Conservation (phyloP, 768 basidiomycete genomes). For the Zangia roseola region DNA sequence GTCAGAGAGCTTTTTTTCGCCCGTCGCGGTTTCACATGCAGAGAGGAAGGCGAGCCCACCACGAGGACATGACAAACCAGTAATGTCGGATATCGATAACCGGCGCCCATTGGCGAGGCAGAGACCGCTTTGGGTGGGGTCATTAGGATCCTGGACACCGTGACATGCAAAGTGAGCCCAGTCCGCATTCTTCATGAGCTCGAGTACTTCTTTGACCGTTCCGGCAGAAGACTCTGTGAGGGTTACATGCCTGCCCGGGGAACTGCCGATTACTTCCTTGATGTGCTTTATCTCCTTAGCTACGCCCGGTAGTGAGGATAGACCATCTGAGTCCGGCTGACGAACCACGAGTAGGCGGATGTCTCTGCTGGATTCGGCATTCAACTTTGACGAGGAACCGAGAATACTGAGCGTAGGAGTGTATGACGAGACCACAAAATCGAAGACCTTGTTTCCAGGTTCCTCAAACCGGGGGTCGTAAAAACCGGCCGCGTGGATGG, state of each 20-base stretch:
- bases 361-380: background rate
- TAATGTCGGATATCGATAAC: no score
- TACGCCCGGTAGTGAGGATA: slow-evolving; percentile 9
- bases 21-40: no score
- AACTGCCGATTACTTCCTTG: background rate
- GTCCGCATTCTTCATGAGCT: background rate
- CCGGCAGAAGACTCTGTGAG: background rate
- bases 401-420: slow-evolving; percentile 26
- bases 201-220: slow-evolving; percentile 1
- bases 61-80: no score
- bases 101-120: slow-evolving; percentile 10
- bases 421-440: slow-evolving; percentile 24
- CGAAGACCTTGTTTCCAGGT: background rate
- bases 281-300: slow-evolving; percentile 23
- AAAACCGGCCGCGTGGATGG: slow-evolving; percentile 2
- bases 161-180: slow-evolving; percentile 35
- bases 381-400: background rate
- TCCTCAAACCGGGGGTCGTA: background rate
- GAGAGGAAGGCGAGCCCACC: no score
- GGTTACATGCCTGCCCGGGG: background rate
- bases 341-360: slow-evolving; percentile 9
- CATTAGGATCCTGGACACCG: no score
- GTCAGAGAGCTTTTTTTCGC: no score
- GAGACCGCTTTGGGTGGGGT: slow-evolving; percentile 24
- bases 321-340: slow-evolving; percentile 17